Percentiles rank a stretch among this genome's conserved stretches.
Conservation (phyloP, 2,329 filamentous ascomycete species). For the Neoscytalidium dimidiatum region DNA sequence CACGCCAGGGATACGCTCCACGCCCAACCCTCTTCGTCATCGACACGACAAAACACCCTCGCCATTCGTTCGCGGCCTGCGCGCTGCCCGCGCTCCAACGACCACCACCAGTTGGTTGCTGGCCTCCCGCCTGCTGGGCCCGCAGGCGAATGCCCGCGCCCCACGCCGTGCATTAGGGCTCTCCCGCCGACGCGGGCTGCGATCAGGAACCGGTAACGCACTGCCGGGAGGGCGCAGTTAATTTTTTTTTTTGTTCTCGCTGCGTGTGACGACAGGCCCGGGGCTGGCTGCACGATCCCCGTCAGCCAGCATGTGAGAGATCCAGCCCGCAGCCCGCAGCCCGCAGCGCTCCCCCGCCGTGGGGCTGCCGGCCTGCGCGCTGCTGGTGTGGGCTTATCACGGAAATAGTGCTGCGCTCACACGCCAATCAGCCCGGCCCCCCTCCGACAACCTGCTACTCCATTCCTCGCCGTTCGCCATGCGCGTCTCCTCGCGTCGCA, state of each 20-base stretch:
- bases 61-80: neutral
- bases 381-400: constrained; percentile 4
- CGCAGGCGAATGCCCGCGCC: neutral
- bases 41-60: neutral
- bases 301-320: constrained; percentile 7
- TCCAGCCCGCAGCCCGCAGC: neutral
- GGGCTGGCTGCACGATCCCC: neutral
- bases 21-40: neutral
- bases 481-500: neutral
- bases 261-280: neutral
- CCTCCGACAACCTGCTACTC: neutral
- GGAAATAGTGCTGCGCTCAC: neutral
- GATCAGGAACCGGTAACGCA: constrained; percentile 12
- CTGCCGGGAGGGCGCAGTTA: neutral
- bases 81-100: neutral
- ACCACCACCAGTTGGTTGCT: neutral
- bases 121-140: neutral
- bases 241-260: neutral
- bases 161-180: neutral
- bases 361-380: neutral
- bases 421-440: neutral
- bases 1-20: constrained; percentile 1
- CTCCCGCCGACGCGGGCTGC: neutral
- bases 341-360: neutral
- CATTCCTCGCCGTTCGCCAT: neutral